Percentiles rank a stretch among this genome's conserved stretches.
phyloP scores from a whole-genome alignment of 148 eudicot species.

The Rhododendron henanense region DNA sequence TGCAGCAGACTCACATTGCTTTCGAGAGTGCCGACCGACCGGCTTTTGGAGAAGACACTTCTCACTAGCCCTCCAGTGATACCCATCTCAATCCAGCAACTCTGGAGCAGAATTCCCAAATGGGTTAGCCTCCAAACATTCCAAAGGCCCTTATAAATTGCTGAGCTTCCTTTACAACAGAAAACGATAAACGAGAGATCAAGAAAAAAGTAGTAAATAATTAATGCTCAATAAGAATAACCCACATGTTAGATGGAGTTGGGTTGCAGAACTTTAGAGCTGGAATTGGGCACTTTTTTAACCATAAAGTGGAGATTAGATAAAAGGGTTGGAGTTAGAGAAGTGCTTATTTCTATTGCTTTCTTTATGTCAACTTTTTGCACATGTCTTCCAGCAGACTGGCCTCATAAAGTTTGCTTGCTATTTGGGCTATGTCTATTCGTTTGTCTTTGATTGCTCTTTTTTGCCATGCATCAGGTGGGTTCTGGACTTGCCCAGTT shows the following conservation, averaged over 20 bases:
- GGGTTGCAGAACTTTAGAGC: slow-evolving; percentile 49
- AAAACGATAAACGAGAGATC: slow-evolving; percentile 1
- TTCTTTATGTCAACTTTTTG: slow-evolving; percentile 29
- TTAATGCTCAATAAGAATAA: background rate
- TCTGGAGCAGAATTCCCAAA: slow-evolving; percentile 18
- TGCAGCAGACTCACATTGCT: slow-evolving; percentile 43
- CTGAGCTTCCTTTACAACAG: slow-evolving; percentile 8
- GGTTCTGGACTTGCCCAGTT: background rate
- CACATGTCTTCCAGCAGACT: slow-evolving; percentile 54
- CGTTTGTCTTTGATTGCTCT: slow-evolving; percentile 14
- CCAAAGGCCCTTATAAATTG: slow-evolving; percentile 13
- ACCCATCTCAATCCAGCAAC: slow-evolving; percentile 44
- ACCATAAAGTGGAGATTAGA: slow-evolving; percentile 7
- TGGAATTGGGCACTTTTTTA: slow-evolving; percentile 33
- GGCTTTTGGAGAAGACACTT: slow-evolving; percentile 71
- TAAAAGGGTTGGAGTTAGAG: slow-evolving; percentile 11
- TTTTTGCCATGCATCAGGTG: background rate
- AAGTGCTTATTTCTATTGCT: slow-evolving; percentile 14
- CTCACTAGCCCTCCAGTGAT: slow-evolving; percentile 74
- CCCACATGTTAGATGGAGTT: slow-evolving; percentile 10
- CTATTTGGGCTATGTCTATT: slow-evolving; percentile 48
- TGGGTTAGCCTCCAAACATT: slow-evolving; percentile 14
- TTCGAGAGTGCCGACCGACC: slow-evolving; percentile 29
- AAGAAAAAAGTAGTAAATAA: background rate
- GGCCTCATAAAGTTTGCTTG: slow-evolving; percentile 62